Evolutionary conservation across 352 stramenopile species (phyloP), one percentile per base, ranked within the genome.

Genomic region (Globisporangium lucens): DNA sequence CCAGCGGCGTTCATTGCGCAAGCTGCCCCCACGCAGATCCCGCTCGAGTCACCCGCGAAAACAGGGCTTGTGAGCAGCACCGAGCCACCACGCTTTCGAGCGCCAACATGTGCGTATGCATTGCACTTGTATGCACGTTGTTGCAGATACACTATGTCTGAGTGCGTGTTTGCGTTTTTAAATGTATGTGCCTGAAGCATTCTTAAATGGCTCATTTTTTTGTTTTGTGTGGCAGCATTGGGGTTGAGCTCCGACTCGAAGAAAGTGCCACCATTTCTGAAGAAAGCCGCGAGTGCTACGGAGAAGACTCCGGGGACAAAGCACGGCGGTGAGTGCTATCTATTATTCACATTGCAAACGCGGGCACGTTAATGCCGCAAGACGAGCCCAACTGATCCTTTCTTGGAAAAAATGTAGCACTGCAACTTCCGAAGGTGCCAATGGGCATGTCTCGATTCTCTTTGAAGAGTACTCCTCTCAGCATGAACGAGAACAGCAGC

Each of bases 41-140:
- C 65, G 17, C 35, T 66, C 24, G 65, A 70, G n/a, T 70, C 65
- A 3, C 57, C 57, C 17, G 56, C 47, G 57, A 65, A 70, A 9
- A 58, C 49, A 22, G 13, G 10, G 13, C n/a, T 65, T 8, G 41
- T 3, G 7, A 4, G 22, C 30, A 35, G 6, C 17, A 24, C 57
- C 4, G 33, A 35, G 49, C 20, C 47, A 8, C 27, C 24, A n/a
- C 46, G 41, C 43, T 65, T 61, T 24, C 47, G 24, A 51, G 10
- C 24, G 20, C 36, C 24, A 15, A 6, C 43, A 49, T 17, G 55
- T 68, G 33, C 5, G 63, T 58, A 4, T 29, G 5, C 52, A 27
- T 12, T 24, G 24, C 24, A 24, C 0, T 24, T 64, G 38, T 64
- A 27, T 22, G 15, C 24, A 24, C 24, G 24, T 24, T 24, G 24